Evolutionary conservation across 441 rosid species (phyloP), one percentile per base, ranked within the genome.

Genomic region (Populus tomentosa): DNA sequence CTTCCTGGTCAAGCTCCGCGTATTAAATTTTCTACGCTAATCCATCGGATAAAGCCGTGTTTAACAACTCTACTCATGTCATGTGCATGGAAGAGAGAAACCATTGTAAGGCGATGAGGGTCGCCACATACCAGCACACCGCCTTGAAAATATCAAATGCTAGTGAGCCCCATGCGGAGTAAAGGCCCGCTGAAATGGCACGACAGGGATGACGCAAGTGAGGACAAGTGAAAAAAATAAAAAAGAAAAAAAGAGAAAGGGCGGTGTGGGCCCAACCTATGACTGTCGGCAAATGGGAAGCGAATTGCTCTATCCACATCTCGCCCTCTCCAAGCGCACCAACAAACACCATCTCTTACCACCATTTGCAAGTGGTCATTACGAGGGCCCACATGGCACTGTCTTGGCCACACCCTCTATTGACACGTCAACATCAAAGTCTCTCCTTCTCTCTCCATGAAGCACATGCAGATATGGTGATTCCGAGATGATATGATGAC

Each of bases 211-310:
- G 82, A 79, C 62, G 77, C 71, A 53, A 73, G 73, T 11, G 74
- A 71, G 59, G 77, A 18, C 6, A 20, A 40, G 16, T 40, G 5
- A 0, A 5, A 26, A 24, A 6, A 1, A 4, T 0, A 10, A 32
- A 36, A 7, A 30, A 65, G 7, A 18, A 14, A 36, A 3, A 8
- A 13, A 9, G 3, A 40, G 38, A n/a, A 56, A 20, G 46, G 0
- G 21, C 0, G 4, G 6, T 2, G 68, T 42, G 84, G 79, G 63
- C 63, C 78, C 76, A 38, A 13, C 67, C 32, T 65, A 18, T 1
- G n/a, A 61, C 78, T 88, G 91, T 88, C 88, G 89, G 91, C 84
- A 82, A 69, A 73, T 80, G 71, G 89, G 91, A 79, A 71, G 82
- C 89, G 85, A 84, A 77, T 75, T 67, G 70, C 69, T 62, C 65